Base-by-base conservation (phyloP, 371 early-diverging fungal species). In the Synchytrium microbalum region DNA sequence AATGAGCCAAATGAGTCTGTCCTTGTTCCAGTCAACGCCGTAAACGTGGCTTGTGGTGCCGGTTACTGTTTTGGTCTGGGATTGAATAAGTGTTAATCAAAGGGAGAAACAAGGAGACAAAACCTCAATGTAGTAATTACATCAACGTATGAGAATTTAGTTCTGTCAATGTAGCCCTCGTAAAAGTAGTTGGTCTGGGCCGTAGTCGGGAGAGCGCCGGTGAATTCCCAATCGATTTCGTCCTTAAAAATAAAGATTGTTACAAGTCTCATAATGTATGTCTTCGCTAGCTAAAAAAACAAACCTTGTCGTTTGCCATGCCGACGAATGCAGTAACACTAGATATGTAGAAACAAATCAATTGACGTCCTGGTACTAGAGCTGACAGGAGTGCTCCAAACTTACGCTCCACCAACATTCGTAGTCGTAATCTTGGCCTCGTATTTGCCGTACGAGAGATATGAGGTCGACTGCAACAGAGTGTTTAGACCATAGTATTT, bases 191-290 rank as follows among this genome's bases (percentile, higher is more conserved):
- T 51, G 61, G 86, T 78, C 69, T 87, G 80, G 30, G 78, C 83
- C 10, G 69, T 75, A 1, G 69, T 55, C 14, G 72, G 72, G 63
- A 81, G 71, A 3, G 67, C 65, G 16, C 88, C 87, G 23, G 85
- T 83, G 64, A 77, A 78, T 75, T 89, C 88, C 72, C 84, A 87
- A 67, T 88, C 88, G 59, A 88, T 84, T 68, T 88, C 88, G 63
- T 88, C 88, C n/a, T n/a, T n/a, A n/a, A n/a, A n/a, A n/a, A n/a
- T n/a, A n/a, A n/a, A n/a, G n/a, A n/a, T n/a, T n/a, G n/a, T n/a
- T n/a, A n/a, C n/a, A n/a, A n/a, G n/a, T n/a, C n/a, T n/a, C n/a
- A n/a, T n/a, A n/a, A n/a, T n/a, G n/a, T n/a, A n/a, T n/a, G n/a
- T n/a, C n/a, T n/a, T n/a, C n/a, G n/a, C n/a, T n/a, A n/a, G n/a